Conservation (phyloP, 164 flowering plant species). For the Platanus orientalis region DNA sequence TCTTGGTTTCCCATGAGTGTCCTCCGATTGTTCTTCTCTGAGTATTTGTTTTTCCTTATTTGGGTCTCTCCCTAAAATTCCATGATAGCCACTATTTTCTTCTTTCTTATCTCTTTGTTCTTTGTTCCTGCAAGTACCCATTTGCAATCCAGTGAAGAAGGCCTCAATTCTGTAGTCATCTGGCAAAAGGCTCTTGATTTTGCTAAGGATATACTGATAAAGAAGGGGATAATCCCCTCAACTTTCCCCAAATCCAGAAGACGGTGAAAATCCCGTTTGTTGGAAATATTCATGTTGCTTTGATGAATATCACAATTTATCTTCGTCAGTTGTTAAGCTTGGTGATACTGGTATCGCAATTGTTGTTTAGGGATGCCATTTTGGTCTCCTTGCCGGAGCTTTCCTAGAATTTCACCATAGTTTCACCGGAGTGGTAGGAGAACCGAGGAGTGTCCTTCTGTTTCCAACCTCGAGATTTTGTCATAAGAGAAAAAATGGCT, state of each 20-base stretch:
- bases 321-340: slow-evolving; percentile 42
- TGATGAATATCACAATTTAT: slow-evolving; percentile 55
- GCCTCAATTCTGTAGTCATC: slow-evolving; percentile 42
- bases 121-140: slow-evolving; percentile 24
- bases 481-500: no score
- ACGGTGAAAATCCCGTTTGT: slow-evolving; percentile 52
- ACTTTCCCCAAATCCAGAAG: slow-evolving; percentile 51
- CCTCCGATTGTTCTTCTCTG: no score
- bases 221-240: slow-evolving; percentile 57
- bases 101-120: slow-evolving; percentile 18
- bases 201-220: slow-evolving; percentile 52
- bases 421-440: no score
- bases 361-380: slow-evolving; percentile 58
- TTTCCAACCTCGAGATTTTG: no score
- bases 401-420: no score
- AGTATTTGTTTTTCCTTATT: background rate
- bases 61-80: slow-evolving; percentile 7
- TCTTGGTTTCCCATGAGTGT: no score
- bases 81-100: slow-evolving; percentile 18
- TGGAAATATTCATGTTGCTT: slow-evolving; percentile 48
- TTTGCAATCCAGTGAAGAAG: slow-evolving; percentile 24
- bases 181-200: slow-evolving; percentile 72
- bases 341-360: slow-evolving; percentile 61
- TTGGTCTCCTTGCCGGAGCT: no score
- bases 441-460: no score